Base-by-base conservation (phyloP, 148 eudicot genomes). In the Camellia sinensis region DNA sequence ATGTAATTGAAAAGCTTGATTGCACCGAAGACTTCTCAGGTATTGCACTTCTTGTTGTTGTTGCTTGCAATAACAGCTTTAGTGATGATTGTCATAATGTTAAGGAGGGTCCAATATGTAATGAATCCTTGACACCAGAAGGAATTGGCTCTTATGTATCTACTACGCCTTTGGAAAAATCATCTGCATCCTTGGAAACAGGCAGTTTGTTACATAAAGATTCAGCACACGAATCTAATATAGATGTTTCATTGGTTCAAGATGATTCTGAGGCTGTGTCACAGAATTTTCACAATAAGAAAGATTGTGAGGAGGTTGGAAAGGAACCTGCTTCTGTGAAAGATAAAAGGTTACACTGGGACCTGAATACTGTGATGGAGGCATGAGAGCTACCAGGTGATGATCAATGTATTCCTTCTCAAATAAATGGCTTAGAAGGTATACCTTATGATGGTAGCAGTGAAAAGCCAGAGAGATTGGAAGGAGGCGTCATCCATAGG, bases 31-130 rank as follows among this genome's bases (percentile, higher is more conserved):
- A 89, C 70, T 93, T 92, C 74, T 95, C 90, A 44, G 95, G 95
- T 69, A 94, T 95, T 86, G 87, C 90, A 53, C 87, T 95, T 69
- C 93, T 95, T 77, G 98, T 97, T 10, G 94, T 90, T 79, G 92
- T 93, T 73, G 98, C 98, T 53, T 91, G 95, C 82, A 81, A 80
- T 82, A 87, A 85, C 76, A 85, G 86, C 80, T 80, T 87, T 76
- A 86, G 71, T 57, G 87, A 80, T 79, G 87, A 82, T 65, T 41
- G 37, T 80, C 84, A 70, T 61, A 43, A 80, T 83, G 83, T 77
- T 11, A 80, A 87, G 82, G 84, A 77, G 72, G 81, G 80, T 76
- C 29, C 79, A 73, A 79, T 50, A 59, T 73, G 66, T 53, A 87
- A 81, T 68, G 87, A 83, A 45, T 29, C 70, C 43, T 67, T 81